Evolutionary conservation across 805 yeast genomes (phyloP).

Genomic region (Yarrowia sp.): DNA sequence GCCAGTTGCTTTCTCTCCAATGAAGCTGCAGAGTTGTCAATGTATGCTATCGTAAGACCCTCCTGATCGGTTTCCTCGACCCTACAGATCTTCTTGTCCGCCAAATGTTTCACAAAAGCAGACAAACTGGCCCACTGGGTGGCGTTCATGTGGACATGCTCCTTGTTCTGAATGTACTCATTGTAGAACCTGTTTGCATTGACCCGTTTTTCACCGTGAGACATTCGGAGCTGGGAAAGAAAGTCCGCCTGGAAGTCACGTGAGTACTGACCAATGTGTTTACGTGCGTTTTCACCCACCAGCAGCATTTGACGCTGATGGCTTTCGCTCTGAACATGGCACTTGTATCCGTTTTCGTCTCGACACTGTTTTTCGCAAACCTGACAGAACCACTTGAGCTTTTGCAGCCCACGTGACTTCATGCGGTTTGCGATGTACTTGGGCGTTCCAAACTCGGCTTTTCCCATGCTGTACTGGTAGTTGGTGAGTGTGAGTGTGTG

Average conservation of each 20-base stretch:
- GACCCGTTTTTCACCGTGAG: constrained; percentile 79
- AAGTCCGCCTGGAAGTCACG: constrained; percentile 62
- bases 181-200: constrained; percentile 86
- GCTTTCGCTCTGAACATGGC: constrained; percentile 79
- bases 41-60: constrained; percentile 49
- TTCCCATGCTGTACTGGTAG: constrained; percentile 47
- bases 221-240: constrained; percentile 54
- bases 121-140: constrained; percentile 75
- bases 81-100: constrained; percentile 53
- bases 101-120: constrained; percentile 62
- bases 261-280: constrained; percentile 56
- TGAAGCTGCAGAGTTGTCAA: constrained; percentile 55
- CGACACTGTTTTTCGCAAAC: constrained; percentile 90
- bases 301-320: constrained; percentile 61
- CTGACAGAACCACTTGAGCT: constrained; percentile 83
- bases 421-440: constrained; percentile 71
- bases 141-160: constrained; percentile 88
- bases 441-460: constrained; percentile 64
- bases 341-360: constrained; percentile 92
- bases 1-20: constrained; percentile 42
- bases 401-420: constrained; percentile 82
- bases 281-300: constrained; percentile 45
- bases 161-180: constrained; percentile 76
- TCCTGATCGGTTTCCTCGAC: constrained; percentile 46
- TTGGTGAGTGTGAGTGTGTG: background rate